Evolutionary conservation across 495 filamentous ascomycete species (phyloP).

Genomic region (Xylaria longipes): DNA sequence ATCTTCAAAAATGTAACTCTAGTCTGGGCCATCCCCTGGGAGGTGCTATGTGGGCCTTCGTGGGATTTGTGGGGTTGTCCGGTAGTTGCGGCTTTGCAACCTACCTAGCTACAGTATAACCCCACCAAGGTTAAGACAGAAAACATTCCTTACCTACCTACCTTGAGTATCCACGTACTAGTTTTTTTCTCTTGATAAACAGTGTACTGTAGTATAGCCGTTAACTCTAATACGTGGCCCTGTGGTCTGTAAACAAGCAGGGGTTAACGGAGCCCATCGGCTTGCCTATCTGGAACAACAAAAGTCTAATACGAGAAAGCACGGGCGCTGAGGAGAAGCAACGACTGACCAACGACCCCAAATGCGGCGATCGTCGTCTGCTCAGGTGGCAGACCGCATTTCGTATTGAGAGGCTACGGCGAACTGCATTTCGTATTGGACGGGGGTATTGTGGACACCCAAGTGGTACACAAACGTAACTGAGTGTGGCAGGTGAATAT

Average conservation of each 20-base stretch:
- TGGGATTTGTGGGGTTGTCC: background rate
- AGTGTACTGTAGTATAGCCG: background rate
- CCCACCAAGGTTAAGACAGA: background rate
- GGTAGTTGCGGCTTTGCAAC: slow-evolving; percentile 1
- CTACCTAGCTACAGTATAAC: background rate
- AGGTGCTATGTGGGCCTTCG: background rate
- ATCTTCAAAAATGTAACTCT: background rate
- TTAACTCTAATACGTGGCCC: background rate
- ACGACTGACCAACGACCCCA: background rate
- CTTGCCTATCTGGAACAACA: background rate
- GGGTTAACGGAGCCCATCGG: background rate
- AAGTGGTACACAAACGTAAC: background rate
- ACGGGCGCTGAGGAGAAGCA: slow-evolving; percentile 1
- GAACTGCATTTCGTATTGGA: slow-evolving; percentile 20
- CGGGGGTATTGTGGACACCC: slow-evolving; percentile 2
- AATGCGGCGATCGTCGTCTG: slow-evolving; percentile 1
- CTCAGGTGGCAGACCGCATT: slow-evolving; percentile 12
- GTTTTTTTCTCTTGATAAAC: background rate
- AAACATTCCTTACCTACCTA: background rate
- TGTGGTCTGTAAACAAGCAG: background rate
- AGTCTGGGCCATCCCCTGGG: background rate
- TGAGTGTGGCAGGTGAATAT: background rate
- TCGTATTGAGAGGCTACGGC: slow-evolving; percentile 20
- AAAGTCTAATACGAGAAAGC: slow-evolving; percentile 15
- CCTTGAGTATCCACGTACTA: background rate